A percentile compares a stretch with the other conserved stretches of the same genome.
phyloP scores from a whole-genome alignment of 2,329 filamentous ascomycete genomes.

The Teratosphaeria nubilosa region DNA sequence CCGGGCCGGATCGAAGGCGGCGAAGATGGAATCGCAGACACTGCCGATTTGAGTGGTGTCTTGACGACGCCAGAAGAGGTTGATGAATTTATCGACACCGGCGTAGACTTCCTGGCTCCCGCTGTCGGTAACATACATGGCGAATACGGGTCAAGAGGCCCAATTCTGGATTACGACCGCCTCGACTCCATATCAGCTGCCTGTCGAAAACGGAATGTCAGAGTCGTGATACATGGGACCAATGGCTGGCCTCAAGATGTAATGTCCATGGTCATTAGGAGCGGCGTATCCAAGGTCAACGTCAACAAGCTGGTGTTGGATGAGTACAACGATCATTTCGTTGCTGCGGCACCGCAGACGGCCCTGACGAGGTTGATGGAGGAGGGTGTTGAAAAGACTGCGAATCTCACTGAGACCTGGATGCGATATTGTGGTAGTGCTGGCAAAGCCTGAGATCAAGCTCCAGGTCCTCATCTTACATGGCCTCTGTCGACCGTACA shows the following conservation, averaged over 20 bases:
- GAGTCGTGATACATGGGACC: conserved; percentile 48
- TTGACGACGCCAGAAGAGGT: conserved; percentile 61
- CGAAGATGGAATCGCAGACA: conserved; percentile 64
- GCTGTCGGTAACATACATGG: conserved; percentile 70
- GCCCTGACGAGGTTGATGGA: conserved; percentile 15
- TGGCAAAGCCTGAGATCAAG: conserved; percentile 8
- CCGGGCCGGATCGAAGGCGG: conserved; percentile 62
- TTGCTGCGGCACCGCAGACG: conserved; percentile 8
- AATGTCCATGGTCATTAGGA: conserved; percentile 44
- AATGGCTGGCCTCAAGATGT: conserved; percentile 48
- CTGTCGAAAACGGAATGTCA: conserved; percentile 34
- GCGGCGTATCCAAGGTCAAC: conserved; percentile 48
- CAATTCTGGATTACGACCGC: conserved; percentile 49
- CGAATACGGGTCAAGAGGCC: conserved; percentile 54
- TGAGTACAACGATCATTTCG: conserved; percentile 9
- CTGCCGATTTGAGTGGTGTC: conserved; percentile 50
- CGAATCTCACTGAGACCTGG: conserved; percentile 11
- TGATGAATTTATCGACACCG: conserved; percentile 58
- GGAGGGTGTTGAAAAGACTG: conserved; percentile 13
- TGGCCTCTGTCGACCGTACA: too few relatives aligned
- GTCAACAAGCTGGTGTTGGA: conserved; percentile 46
- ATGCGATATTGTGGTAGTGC: conserved; percentile 13
- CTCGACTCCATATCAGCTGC: conserved; percentile 39
- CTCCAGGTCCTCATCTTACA: too few relatives aligned
- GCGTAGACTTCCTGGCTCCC: conserved; percentile 64